A percentile compares a stretch with the other conserved stretches of the same genome.
Evolutionary conservation across 805 yeast species (phyloP).

Genomic region (Maudiozyma turicensis): DNA sequence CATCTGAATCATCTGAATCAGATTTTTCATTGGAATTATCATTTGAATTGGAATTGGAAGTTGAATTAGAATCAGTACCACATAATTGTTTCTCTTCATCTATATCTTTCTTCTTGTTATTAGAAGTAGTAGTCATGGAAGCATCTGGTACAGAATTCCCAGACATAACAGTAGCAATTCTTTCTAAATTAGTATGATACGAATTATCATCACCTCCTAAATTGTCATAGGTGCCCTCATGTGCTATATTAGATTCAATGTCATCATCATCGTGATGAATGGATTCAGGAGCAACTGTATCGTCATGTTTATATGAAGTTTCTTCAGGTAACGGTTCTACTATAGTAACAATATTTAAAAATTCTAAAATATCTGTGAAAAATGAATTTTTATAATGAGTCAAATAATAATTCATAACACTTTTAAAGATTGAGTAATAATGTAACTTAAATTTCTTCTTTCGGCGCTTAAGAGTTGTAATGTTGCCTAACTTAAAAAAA

Average conservation of each 20-base stretch:
- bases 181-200: not conserved
- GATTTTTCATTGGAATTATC: not conserved
- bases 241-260: not conserved
- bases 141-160: not conserved
- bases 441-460: not conserved
- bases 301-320: not conserved
- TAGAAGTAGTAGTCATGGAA: not conserved
- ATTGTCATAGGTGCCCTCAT: not conserved
- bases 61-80: conserved; percentile 1
- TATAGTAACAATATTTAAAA: conserved; percentile 8
- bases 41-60: not conserved
- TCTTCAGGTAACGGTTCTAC: conserved; percentile 5
- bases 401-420: not conserved
- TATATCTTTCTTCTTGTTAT: not conserved
- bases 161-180: not conserved
- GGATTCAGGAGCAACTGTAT: no score
- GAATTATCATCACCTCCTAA: not conserved
- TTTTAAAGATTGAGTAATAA: not conserved
- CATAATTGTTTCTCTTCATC: conserved; percentile 2
- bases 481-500: not conserved
- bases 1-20: conserved; percentile 7
- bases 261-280: not conserved
- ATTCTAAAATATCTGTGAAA: conserved; percentile 19
- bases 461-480: not conserved
- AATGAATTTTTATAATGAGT: conserved; percentile 13